Evolutionary conservation across 2,329 filamentous ascomycete species (phyloP), one percentile per base, ranked within the genome.

Genomic region (Xylaria sp.): DNA sequence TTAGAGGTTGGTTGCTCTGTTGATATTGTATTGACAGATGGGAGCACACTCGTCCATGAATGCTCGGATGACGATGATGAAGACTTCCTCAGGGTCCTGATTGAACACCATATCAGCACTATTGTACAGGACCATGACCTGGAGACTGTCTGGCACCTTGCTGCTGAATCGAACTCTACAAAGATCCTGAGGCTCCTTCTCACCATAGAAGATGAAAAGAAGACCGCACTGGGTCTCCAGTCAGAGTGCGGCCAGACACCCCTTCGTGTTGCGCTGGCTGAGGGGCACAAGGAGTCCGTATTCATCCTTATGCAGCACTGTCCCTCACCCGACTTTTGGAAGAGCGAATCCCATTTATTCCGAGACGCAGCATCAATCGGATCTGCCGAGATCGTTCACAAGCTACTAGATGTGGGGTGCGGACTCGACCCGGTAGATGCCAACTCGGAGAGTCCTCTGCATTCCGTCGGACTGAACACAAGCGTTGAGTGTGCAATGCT

Each of bases 131-230:
- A 57, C 34, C 10, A 23, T n/a, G 12, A 25, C 5, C 13, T 10
- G 34, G 8, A 57, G n/a, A 57, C 54, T 41, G 10, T 44, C 18
- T 57, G 54, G 54, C 54, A 57, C 34, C 34, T 57, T 10, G 54
- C 54, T 44, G 54, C 54, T 7, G 10, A 1, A 20, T 7, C 9
- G 20, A 57, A 57, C 18, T 57, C 37, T 41, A 41, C 54, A 13
- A 57, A 25, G n/a, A 57, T 41, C 39, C 39, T 57, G 54, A 57
- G 41, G 20, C 54, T 57, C 10, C 54, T 57, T 41, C 54, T 57
- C 15, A 25, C 54, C 25, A n/a, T 57, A 20, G 54, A 57, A 25
- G 54, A 5, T 15, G 54, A 57, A 57, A 57, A 34, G 20, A 9
- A 57, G 54, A 57, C 23, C 34, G 54, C 54, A 41, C 34, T 57